Conservation (phyloP, 2,329 filamentous ascomycete species). For the Dactylellina leptospora region DNA sequence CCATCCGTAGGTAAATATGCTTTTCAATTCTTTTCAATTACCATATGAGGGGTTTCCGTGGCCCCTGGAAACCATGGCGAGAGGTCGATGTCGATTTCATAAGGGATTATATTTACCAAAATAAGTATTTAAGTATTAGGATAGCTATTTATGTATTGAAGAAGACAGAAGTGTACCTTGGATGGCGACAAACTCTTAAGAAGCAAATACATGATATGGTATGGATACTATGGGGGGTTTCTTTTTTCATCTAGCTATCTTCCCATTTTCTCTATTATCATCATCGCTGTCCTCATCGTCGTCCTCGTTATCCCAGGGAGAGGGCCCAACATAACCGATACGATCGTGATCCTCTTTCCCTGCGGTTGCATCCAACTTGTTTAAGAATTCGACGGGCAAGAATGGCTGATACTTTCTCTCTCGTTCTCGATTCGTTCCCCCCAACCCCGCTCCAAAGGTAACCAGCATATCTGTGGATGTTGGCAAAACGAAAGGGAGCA, state of each 20-base stretch:
- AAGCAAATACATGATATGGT: too few species aligned
- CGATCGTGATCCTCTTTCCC: slow-evolving; percentile 45
- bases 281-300: slow-evolving; percentile 27
- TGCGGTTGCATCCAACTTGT: slow-evolving; percentile 75
- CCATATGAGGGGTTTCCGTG: too few species aligned
- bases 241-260: background rate
- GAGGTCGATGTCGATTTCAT: too few species aligned
- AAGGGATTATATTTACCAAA: too few species aligned
- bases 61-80: too few species aligned
- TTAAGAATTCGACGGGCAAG: slow-evolving; percentile 90
- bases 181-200: too few species aligned
- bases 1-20: too few species aligned
- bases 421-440: slow-evolving; percentile 87
- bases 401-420: slow-evolving; percentile 96
- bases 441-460: slow-evolving; percentile 92
- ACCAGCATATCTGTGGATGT: slow-evolving; percentile 98
- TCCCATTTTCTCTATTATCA: background rate
- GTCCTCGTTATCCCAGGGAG: slow-evolving; percentile 48
- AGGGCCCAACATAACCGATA: slow-evolving; percentile 43
- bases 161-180: too few species aligned
- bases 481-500: slow-evolving; percentile 93
- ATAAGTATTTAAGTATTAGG: too few species aligned
- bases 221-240: too few species aligned
- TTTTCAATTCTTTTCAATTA: too few species aligned
- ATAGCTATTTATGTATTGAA: too few species aligned